Conservation (phyloP, 2,329 filamentous ascomycete genomes). For the Delphinella strobiligena region DNA sequence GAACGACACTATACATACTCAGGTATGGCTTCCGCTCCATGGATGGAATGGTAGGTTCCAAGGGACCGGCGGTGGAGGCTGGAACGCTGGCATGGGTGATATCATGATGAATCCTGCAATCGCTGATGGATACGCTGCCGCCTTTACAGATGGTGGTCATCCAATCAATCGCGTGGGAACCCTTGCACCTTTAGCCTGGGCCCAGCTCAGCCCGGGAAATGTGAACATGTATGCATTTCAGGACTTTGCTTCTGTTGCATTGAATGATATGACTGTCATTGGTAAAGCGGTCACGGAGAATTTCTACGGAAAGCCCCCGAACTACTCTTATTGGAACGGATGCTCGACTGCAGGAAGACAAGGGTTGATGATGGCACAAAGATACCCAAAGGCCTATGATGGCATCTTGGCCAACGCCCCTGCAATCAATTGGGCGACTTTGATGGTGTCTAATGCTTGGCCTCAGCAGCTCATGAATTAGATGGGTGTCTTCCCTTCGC, state of each 20-base stretch:
- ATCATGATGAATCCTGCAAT: constrained; percentile 13
- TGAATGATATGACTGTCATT: constrained; percentile 24
- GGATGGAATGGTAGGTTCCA: constrained; percentile 25
- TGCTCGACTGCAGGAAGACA: constrained; percentile 28
- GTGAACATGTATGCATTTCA: constrained; percentile 21
- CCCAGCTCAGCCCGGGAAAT: constrained; percentile 18
- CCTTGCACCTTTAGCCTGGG: constrained; percentile 11
- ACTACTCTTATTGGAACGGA: constrained; percentile 26
- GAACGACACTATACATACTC: constrained; percentile 22
- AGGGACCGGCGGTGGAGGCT: constrained; percentile 28
- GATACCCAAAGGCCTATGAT: constrained; percentile 26
- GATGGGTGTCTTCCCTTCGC: constrained; percentile 3
- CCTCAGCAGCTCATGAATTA: constrained; percentile 14
- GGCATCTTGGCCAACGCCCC: constrained; percentile 29
- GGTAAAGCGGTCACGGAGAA: constrained; percentile 17
- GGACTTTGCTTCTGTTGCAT: constrained; percentile 22
- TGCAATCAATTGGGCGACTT: constrained; percentile 25
- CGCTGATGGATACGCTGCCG: constrained; percentile 15
- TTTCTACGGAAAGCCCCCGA: constrained; percentile 21
- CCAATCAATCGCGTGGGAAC: background rate
- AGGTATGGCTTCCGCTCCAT: constrained; percentile 21
- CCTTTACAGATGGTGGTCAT: constrained; percentile 18
- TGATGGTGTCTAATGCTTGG: constrained; percentile 16
- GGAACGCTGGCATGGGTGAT: constrained; percentile 4
- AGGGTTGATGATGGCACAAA: constrained; percentile 25